Base-by-base conservation (phyloP, 352 stramenopile genomes). In the Blastocystis sp. region DNA sequence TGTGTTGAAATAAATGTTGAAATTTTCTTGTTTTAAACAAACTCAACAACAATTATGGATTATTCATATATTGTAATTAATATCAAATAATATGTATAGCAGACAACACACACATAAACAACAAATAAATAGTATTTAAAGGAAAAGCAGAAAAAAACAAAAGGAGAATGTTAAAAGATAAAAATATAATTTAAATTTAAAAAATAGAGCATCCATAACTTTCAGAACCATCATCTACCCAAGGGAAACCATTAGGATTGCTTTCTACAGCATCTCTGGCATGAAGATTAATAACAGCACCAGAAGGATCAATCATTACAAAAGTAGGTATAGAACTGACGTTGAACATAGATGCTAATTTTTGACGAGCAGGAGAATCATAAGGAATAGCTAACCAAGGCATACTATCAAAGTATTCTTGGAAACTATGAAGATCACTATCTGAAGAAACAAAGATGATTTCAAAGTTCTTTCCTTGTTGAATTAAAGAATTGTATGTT, bases 331-430 rank as follows among this genome's bases (percentile, higher is more conserved):
- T 59, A 25, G 36, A 36, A n/a, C 11, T 11, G 23, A 59, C 37
- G 10, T 42, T 40, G n/a, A 49, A 59, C 4, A 11, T 46, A 11
- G 46, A 16, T 19, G 7, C 16, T 7, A 59, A 13, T 16, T 46
- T 16, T 2, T 43, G 9, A 9, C 49, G 49, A 48, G 46, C 11
- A 19, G 35, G 10, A 21, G 5, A 19, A 5, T 62, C 52, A 62
- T 52, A 62, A 7, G 34, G 52, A 62, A 62, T 49, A 10, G 34
- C 52, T 4, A 33, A 21, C 49, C 49, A 59, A 59, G 49, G 49
- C 49, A 59, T 59, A 11, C 36, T 25, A 21, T 27, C 13, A 18
- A 49, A 59, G n/a, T 59, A 59, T 40, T 59, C 49, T 19, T 47
- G 19, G n/a, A 59, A 59, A 6, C 48, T 40, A 2, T 10, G 7